These are phyloP conservation scores for Typha latifolia DNA, from an alignment of 176 grass and related monocot species.

Conservation along the genomic window DNA sequence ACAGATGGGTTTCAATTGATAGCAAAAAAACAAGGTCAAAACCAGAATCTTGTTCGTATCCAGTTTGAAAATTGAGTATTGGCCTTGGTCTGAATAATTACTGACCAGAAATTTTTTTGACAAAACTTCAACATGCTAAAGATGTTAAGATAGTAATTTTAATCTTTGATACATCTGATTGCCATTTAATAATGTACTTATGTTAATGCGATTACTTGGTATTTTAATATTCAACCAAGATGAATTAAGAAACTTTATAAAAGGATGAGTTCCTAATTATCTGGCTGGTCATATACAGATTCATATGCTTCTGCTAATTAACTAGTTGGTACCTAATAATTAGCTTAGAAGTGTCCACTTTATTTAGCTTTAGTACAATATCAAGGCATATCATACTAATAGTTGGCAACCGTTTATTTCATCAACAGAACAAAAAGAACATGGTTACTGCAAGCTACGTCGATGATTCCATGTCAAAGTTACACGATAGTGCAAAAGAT, in stretches of 20 bases:
- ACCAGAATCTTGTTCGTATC: too few relatives aligned
- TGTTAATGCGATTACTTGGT: not conserved
- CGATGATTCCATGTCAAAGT: constrained; percentile 80
- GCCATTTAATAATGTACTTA: not conserved
- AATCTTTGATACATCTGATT: not conserved
- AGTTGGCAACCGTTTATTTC: constrained; percentile 2
- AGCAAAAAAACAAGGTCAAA: too few relatives aligned
- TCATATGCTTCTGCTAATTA: not conserved
- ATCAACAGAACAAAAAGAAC: constrained; percentile 69
- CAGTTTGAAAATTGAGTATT: too few relatives aligned
- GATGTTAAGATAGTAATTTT: not conserved
- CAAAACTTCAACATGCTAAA: not conserved
- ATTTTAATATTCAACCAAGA: not conserved
- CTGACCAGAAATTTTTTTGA: too few relatives aligned
- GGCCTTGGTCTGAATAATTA: not conserved
- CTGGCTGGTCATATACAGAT: not conserved
- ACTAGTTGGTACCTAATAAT: not conserved
- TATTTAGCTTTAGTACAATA: not conserved
- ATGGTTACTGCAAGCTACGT: constrained; percentile 95
- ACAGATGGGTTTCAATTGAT: too few relatives aligned
- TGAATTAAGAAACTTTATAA: not conserved
- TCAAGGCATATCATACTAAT: not conserved
- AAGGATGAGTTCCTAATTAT: not conserved
- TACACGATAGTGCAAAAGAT: constrained; percentile 52
- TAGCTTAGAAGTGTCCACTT: not conserved